phyloP scores from a whole-genome alignment of 805 yeast genomes.

The Teunomyces tritomae region DNA sequence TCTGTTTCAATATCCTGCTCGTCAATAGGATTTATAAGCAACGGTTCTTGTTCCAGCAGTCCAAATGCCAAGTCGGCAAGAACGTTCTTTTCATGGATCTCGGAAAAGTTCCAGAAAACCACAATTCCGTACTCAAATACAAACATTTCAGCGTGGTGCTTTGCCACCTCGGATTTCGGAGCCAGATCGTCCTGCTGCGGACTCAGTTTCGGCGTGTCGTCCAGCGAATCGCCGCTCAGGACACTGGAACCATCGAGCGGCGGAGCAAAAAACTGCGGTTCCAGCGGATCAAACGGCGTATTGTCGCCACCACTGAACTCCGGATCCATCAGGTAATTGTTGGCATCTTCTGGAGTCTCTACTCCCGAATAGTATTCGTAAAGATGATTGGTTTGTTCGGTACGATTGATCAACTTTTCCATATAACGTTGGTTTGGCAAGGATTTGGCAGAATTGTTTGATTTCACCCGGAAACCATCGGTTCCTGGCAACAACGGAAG shows the following conservation, averaged over 20 bases:
- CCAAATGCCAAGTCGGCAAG: conserved; percentile 89
- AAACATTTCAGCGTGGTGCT: conserved; percentile 81
- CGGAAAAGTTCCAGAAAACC: conserved; percentile 97
- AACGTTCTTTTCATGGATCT: conserved; percentile 86
- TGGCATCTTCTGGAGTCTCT: conserved; percentile 59
- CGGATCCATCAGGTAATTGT: conserved; percentile 46
- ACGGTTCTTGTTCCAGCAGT: conserved; percentile 36
- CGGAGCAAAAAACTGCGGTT: conserved; percentile 83
- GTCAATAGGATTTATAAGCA: conserved; percentile 69
- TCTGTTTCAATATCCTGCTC: conserved; percentile 94
- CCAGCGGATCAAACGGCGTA: conserved; percentile 82
- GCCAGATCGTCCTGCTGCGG: not conserved
- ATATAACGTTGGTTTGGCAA: conserved; percentile 49
- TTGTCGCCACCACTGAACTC: conserved; percentile 40
- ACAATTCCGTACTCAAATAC: conserved; percentile 90
- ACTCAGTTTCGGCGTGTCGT: not conserved
- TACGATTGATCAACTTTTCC: conserved; percentile 74
- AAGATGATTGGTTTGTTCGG: conserved; percentile 88
- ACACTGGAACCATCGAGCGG: conserved; percentile 19
- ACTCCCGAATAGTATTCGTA: conserved; percentile 86
- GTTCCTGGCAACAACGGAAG: conserved; percentile 84
- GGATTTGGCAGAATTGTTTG: conserved; percentile 53
- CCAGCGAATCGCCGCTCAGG: conserved; percentile 1
- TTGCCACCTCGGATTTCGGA: conserved; percentile 39
- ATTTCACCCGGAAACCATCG: conserved; percentile 71